Percentiles rank a stretch among this genome's conserved stretches.
Evolutionary conservation across 2,329 filamentous ascomycete species (phyloP).

Genomic region (Tothia fuscella): DNA sequence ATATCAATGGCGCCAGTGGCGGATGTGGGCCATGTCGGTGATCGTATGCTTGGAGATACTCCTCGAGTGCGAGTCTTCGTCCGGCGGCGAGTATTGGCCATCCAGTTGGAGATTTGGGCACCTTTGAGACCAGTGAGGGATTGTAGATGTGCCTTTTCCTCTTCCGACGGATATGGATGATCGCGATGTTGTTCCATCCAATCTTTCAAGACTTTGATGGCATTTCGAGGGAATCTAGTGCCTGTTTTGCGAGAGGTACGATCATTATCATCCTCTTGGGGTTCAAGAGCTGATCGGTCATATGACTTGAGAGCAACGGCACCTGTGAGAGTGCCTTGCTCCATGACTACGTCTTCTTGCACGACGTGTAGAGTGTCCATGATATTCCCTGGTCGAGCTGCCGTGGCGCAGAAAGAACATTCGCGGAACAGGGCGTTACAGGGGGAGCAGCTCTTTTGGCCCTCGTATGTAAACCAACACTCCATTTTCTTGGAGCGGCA

Average conservation of each 20-base stretch:
- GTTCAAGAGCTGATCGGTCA: constrained; percentile 27
- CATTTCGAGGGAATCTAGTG: constrained; percentile 67
- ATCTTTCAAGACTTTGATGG: constrained; percentile 67
- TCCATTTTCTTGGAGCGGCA: constrained; percentile 34
- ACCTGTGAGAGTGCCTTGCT: constrained; percentile 22
- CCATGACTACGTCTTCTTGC: constrained; percentile 26
- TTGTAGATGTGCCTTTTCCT: constrained; percentile 72
- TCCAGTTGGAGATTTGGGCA: constrained; percentile 81
- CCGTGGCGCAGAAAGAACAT: constrained; percentile 32
- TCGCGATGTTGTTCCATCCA: constrained; percentile 72
- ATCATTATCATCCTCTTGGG: constrained; percentile 18
- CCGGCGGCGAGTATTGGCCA: constrained; percentile 76
- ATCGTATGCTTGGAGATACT: constrained; percentile 56
- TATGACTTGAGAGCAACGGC: constrained; percentile 22
- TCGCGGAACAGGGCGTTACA: constrained; percentile 36
- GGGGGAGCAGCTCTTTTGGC: constrained; percentile 31
- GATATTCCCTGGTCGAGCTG: constrained; percentile 23
- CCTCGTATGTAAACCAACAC: constrained; percentile 33
- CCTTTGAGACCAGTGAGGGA: constrained; percentile 68
- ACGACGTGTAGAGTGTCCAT: constrained; percentile 37
- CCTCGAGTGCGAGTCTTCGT: constrained; percentile 62
- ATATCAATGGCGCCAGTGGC: constrained; percentile 53
- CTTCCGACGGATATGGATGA: constrained; percentile 79
- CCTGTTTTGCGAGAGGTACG: constrained; percentile 45
- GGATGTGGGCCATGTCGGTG: constrained; percentile 20